A percentile compares a stretch with the other conserved stretches of the same genome.
These are phyloP conservation scores for Wickerhamiella musiphila DNA, from an alignment of 805 yeast genomes.

Conservation along the genomic window DNA sequence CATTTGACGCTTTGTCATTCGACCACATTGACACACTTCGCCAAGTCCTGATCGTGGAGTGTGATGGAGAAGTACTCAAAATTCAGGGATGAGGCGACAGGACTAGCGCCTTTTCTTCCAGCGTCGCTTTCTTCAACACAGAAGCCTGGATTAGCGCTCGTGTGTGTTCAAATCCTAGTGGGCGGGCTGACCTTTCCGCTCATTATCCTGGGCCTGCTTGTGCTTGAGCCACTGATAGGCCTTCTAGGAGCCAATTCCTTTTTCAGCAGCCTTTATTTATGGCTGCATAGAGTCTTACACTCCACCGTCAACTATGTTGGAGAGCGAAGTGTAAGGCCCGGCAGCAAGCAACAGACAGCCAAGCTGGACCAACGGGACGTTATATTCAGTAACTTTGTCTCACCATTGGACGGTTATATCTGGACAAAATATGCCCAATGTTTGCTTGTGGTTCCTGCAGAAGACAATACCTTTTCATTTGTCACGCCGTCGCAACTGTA, in stretches of 20 bases:
- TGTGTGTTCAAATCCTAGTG: constrained; percentile 64
- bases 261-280: too few species aligned
- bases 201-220: background rate
- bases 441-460: constrained; percentile 26
- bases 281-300: constrained; percentile 11
- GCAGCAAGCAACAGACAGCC: constrained; percentile 16
- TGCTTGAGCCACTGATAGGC: background rate
- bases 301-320: constrained; percentile 30
- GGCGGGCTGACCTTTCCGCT: constrained; percentile 32
- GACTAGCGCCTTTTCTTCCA: constrained; percentile 75
- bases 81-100: constrained; percentile 82
- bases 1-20: too few species aligned
- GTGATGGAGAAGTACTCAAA: constrained; percentile 66
- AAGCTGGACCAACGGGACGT: constrained; percentile 27
- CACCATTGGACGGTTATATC: constrained; percentile 40
- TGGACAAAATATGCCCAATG: constrained; percentile 14
- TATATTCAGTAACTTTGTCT: constrained; percentile 36
- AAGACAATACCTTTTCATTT: constrained; percentile 18
- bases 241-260: too few species aligned
- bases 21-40: too few species aligned
- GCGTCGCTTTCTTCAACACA: too few species aligned
- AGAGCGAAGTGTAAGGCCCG: constrained; percentile 25
- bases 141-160: constrained; percentile 34
- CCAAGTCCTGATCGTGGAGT: background rate
- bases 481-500: too few species aligned